Evolutionary conservation across 139 green algal species (phyloP), one percentile per base, ranked within the genome.

Genomic region (Chlorella sorokiniana): DNA sequence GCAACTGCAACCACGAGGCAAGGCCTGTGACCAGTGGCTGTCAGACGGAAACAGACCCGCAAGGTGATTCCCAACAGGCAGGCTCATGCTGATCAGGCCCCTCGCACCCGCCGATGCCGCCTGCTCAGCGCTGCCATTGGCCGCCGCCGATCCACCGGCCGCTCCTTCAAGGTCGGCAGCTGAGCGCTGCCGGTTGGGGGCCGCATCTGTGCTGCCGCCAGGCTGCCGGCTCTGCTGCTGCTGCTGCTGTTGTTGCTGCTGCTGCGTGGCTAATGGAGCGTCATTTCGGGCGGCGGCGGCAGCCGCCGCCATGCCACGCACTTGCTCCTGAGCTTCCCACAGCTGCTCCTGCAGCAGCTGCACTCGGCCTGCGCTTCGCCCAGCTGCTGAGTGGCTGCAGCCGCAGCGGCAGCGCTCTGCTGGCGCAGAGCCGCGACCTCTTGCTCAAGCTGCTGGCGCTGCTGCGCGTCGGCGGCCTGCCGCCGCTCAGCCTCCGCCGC

Each of bases 341-440:
- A 86, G 35, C 64, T 69, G 51, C 75, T 86, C 81, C 67, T 86
- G 71, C 44, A 86, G 56, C 41, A n/a, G 16, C 71, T 76, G 41
- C 68, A 83, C 33, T 91, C 63, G 56, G 67, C 54, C 23, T 81
- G 51, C 54, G 86, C 48, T 38, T 65, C 56, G 0, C 18, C 29
- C 29, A 87, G 41, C 63, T 62, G 65, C 54, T 81, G 72, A 8
- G 35, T 48, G 1, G 69, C 33, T 0, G 48, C 31, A 4, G 71
- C 70, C 9, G 70, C 35, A 7, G 69, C 67, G 0, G 56, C 67
- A 5, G 44, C 67, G 29, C 80, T 37, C 75, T 73, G 61, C 44
- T 85, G 79, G 40, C 62, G 33, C 6, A 65, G 56, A 5, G 79
- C 65, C 23, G 54, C 69, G 31, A 81, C 52, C 45, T 79, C 68